Evolutionary conservation across 495 filamentous ascomycete species (phyloP).

Genomic region (Hypoxylon trugodes): DNA sequence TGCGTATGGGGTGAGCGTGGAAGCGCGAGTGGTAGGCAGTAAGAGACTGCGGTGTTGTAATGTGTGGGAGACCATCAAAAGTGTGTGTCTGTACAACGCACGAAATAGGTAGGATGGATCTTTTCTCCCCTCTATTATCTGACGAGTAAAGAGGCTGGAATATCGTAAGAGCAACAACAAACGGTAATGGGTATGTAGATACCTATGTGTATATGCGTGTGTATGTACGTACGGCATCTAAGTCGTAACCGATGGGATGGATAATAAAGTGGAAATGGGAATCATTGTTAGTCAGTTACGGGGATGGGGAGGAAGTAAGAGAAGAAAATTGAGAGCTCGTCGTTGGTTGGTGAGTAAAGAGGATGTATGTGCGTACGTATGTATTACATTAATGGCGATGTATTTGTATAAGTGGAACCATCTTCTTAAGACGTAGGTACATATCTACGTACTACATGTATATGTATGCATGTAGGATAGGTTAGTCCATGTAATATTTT

Average conservation of each 20-base stretch:
- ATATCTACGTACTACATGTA: neutral
- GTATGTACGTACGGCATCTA: slow-evolving; percentile 18
- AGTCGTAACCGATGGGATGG: slow-evolving; percentile 42
- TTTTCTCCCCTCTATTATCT: slow-evolving; percentile 9
- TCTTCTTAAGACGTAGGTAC: neutral
- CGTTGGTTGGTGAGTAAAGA: too few species aligned
- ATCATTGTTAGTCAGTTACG: neutral
- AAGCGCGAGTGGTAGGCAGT: too few species aligned
- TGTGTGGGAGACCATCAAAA: too few species aligned
- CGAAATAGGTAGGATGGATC: slow-evolving; percentile 30
- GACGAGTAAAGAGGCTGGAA: neutral
- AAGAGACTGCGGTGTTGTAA: too few species aligned
- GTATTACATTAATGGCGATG: too few species aligned
- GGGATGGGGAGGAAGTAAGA: slow-evolving; percentile 3
- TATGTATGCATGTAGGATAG: neutral
- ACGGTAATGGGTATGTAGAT: neutral
- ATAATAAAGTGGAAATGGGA: slow-evolving; percentile 34
- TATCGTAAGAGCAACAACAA: neutral
- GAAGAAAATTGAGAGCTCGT: too few species aligned
- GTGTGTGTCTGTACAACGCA: slow-evolving; percentile 31
- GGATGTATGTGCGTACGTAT: too few species aligned
- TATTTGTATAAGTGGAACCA: neutral
- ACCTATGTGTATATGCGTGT: slow-evolving; percentile 5
- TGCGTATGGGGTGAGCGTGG: neutral
- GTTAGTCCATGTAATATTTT: neutral